A percentile compares a stretch with the other conserved stretches of the same genome.
Evolutionary conservation across 108 stramenopile genomes (phyloP).

Genomic region (Chaetoceros muelleri): DNA sequence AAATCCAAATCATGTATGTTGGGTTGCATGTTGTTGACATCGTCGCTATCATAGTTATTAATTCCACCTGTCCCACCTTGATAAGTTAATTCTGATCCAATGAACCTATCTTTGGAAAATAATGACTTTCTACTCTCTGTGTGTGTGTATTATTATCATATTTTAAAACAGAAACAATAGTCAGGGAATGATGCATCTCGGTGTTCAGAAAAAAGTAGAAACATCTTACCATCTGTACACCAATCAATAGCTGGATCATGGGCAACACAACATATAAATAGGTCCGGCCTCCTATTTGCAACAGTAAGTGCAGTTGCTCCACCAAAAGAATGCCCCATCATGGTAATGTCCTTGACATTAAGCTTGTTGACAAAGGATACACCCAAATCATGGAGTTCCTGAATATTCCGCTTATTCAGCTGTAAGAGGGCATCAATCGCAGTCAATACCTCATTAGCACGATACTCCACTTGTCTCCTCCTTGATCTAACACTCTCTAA

Average conservation of each 20-base stretch:
- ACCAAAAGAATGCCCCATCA: slow-evolving; percentile 62
- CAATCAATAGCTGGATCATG: slow-evolving; percentile 56
- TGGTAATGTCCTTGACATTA: slow-evolving; percentile 14
- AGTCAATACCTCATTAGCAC: slow-evolving; percentile 30
- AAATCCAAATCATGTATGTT: slow-evolving; percentile 21
- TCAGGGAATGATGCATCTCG: no score
- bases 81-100: slow-evolving; percentile 4
- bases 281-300: slow-evolving; percentile 22
- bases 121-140: no score
- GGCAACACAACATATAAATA: slow-evolving; percentile 20
- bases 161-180: no score
- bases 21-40: neutral
- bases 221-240: slow-evolving; percentile 37
- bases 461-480: slow-evolving; percentile 23
- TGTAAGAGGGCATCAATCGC: slow-evolving; percentile 14
- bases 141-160: no score
- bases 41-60: slow-evolving; percentile 1
- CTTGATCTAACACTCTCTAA: slow-evolving; percentile 1
- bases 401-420: slow-evolving; percentile 21
- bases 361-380: slow-evolving; percentile 26
- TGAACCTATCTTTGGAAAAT: slow-evolving; percentile 13
- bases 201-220: no score
- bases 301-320: slow-evolving; percentile 42
- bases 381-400: slow-evolving; percentile 12
- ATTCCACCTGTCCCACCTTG: slow-evolving; percentile 19